Evolutionary conservation across 805 yeast species (phyloP), one percentile per base, ranked within the genome.

Genomic region (Suhomyces sp.): DNA sequence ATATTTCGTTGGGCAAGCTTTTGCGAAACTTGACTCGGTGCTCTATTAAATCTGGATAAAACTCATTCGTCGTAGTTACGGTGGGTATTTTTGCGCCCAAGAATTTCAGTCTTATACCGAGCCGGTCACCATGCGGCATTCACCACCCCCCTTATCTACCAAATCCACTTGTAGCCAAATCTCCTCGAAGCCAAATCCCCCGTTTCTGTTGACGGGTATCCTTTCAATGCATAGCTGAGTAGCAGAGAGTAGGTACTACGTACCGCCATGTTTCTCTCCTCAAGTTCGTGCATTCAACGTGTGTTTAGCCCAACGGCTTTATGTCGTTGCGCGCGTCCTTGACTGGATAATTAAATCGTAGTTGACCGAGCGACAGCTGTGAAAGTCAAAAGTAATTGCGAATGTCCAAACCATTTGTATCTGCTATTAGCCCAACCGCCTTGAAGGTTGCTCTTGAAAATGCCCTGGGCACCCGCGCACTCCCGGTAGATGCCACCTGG

Each of bases 401-500:
- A 53, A 31, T 53, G 7, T 22, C 52, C 22, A 53, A 37, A 33
- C 22, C 54, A n/a, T 21, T 47, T n/a, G 25, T 57, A 12, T 47
- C 53, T 10, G 48, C 51, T 15, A 44, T 60, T 24, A 51, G 57
- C 3, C 61, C 63, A 25, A 20, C 47, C 6, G 57, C 53, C 20
- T 54, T 51, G 47, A 39, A 50, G 20, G 51, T 53, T 2, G 49
- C 56, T 13, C 43, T 57, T 24, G 39, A 29, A 25, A 35, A 54
- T 35, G 8, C 41, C 6, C 25, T 51, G 9, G 45, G 49, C 3
- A 50, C 61, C n/a, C 49, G 72, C 39, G 69, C 71, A 10, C 63
- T 86, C 9, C 86, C 96, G 0, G 73, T 93, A 19, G 99, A 93
- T 67, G 83, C 96, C 4, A 85, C 97, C 0, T 94, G 98, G 97